Percentiles rank a stretch among this genome's conserved stretches.
These are phyloP conservation scores for Cyclotella cryptica DNA, from an alignment of 108 stramenopile genomes.

Conservation along the genomic window DNA sequence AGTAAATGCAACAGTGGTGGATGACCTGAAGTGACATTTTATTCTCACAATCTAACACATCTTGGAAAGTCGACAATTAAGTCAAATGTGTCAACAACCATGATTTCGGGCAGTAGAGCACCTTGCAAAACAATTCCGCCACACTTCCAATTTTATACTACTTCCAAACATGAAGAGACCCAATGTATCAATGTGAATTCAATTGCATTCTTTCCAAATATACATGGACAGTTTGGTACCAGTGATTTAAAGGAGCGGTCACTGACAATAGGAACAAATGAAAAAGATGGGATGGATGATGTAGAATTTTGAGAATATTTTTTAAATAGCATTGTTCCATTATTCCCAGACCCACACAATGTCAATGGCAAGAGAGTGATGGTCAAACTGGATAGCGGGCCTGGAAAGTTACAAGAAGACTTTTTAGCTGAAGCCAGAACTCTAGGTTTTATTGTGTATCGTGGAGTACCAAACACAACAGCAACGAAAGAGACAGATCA, in stretches of 20 bases:
- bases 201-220: no score
- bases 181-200: no score
- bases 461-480: slow-evolving; percentile 25
- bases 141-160: no score
- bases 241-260: not conserved
- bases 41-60: no score
- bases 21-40: no score
- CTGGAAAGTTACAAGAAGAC: slow-evolving; percentile 7
- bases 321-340: slow-evolving; percentile 18
- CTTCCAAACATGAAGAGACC: no score
- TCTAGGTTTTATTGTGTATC: slow-evolving; percentile 17
- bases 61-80: no score
- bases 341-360: slow-evolving; percentile 15
- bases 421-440: slow-evolving; percentile 4
- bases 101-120: no score
- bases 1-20: no score
- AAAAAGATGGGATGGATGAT: slow-evolving; percentile 30
- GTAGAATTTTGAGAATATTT: slow-evolving; percentile 13
- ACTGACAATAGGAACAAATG: slow-evolving; percentile 19
- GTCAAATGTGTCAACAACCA: no score
- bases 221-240: no score
- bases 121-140: no score
- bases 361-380: slow-evolving; percentile 24
- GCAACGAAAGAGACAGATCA: slow-evolving; percentile 22
- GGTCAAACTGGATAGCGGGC: slow-evolving; percentile 26